A percentile compares a stretch with the other conserved stretches of the same genome.
phyloP scores from a whole-genome alignment of 371 early-diverging fungal genomes.

The Mortierella sp. region DNA sequence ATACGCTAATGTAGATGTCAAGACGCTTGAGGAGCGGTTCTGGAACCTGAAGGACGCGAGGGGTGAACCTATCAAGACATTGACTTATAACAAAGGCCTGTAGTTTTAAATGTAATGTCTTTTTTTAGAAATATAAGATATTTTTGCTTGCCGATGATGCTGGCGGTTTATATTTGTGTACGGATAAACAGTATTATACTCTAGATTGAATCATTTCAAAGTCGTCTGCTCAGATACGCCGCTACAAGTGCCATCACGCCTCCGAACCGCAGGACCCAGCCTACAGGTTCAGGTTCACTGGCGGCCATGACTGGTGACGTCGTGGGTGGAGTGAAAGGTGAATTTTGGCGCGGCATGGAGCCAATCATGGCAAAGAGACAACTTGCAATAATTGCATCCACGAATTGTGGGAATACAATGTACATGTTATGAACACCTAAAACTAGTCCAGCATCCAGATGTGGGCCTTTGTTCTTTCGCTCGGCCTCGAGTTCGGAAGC shows the following conservation, averaged over 20 bases:
- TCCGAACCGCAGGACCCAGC: slow-evolving; percentile 67
- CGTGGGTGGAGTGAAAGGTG: neutral
- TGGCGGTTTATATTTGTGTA: neutral
- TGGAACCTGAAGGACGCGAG: slow-evolving; percentile 63
- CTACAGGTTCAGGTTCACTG: slow-evolving; percentile 54
- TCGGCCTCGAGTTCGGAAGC: slow-evolving; percentile 22
- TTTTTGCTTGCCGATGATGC: too few relatives aligned
- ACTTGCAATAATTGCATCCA: slow-evolving; percentile 64
- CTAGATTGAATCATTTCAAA: neutral
- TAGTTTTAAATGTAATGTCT: slow-evolving; percentile 35
- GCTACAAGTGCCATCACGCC: slow-evolving; percentile 70
- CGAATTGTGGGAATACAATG: slow-evolving; percentile 83
- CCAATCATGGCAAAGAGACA: slow-evolving; percentile 63
- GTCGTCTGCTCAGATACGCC: slow-evolving; percentile 57
- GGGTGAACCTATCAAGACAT: slow-evolving; percentile 66
- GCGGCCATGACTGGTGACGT: neutral
- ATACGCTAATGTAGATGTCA: slow-evolving; percentile 56
- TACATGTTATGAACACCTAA: slow-evolving; percentile 87
- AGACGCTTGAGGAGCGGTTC: slow-evolving; percentile 64
- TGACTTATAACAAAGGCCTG: slow-evolving; percentile 82
- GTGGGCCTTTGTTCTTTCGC: slow-evolving; percentile 3
- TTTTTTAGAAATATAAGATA: slow-evolving; percentile 5
- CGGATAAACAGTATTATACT: too few relatives aligned
- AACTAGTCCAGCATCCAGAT: slow-evolving; percentile 69
- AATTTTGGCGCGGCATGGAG: slow-evolving; percentile 13